Percentiles rank a stretch among this genome's conserved stretches.
Conservation (phyloP, 1,139 yeast species). For the Hemisphaericaspora lyxosophila region DNA sequence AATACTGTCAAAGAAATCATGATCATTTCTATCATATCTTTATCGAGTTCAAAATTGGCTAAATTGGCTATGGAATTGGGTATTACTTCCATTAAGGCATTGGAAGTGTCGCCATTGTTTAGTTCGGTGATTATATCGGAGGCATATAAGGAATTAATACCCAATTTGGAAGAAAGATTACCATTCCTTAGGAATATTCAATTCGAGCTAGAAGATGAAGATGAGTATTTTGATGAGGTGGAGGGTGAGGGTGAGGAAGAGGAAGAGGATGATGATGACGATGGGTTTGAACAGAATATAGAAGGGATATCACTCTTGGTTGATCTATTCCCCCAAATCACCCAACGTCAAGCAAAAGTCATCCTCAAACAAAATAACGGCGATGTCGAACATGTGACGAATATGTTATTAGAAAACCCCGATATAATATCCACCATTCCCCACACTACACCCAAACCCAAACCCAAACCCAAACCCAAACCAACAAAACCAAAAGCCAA, state of each 20-base stretch:
- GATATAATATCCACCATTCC: constrained; percentile 28
- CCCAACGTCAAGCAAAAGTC: constrained; percentile 42
- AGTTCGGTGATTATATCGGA: constrained; percentile 51
- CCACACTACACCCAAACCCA: constrained; percentile 11
- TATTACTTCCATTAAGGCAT: constrained; percentile 37
- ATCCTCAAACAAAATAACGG: constrained; percentile 49
- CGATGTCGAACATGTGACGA: constrained; percentile 59
- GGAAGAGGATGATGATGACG: constrained; percentile 24
- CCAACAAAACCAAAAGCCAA: constrained; percentile 7
- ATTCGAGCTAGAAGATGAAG: constrained; percentile 8
- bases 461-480: constrained; percentile 2
- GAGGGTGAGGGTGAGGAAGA: constrained; percentile 30
- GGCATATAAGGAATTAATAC: constrained; percentile 43
- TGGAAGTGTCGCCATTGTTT: constrained; percentile 52
- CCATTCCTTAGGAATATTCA: constrained; percentile 35
- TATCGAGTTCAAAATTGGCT: constrained; percentile 45
- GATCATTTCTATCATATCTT: constrained; percentile 51
- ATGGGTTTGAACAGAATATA: constrained; percentile 23
- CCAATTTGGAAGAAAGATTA: constrained; percentile 49
- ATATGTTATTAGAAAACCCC: constrained; percentile 63
- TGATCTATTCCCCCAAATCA: constrained; percentile 63
- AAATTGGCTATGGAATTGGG: constrained; percentile 42
- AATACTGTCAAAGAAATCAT: constrained; percentile 46
- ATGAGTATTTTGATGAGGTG: constrained; percentile 18
- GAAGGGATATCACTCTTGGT: constrained; percentile 42